Evolutionary conservation across 2,329 filamentous ascomycete genomes (phyloP), one percentile per base, ranked within the genome.

Genomic region (Botrytis hyacinthi): DNA sequence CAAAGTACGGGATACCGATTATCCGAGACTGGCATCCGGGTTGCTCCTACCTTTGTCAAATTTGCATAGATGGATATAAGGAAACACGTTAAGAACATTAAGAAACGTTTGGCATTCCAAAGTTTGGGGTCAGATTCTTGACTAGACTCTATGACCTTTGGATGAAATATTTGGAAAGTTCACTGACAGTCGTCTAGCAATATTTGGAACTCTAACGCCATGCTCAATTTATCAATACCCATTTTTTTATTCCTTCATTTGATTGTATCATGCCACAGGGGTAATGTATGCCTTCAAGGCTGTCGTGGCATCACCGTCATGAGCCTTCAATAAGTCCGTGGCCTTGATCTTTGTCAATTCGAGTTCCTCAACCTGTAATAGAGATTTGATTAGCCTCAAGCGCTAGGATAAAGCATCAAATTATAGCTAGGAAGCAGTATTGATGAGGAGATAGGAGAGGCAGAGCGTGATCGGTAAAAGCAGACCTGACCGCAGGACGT

Each of bases 291-390:
- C 88, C 74, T 83, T 86, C 85, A 95, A 87, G 1, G 92, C 92
- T 81, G 88, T 86, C 57, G 91, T 85, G 2, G 87, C 88, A 79
- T 93, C 87, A 4, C 92, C 93, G 68, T 94, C 91, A 78, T 94
- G 86, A 8, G 87, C 85, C 81, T 90, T 91, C 8, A 96, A 85
- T 69, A 95, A 82, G 75, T 95, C 93, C 2, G 91, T 94, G 2
- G 92, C 93, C 81, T 91, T 93, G 3, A 84, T 78, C 82, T 93
- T 94, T 1, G 88, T 83, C 51, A 95, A 80, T 75, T 95, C 92
- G 46, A 95, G 86, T 81, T 95, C 87, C 66, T 92, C 89, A 20
- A 92, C 85, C 90, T 91, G 61, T 40, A n/a, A 62, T 54, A 20
- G n/a, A 35, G 60, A 66, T 35, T 20, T 37, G 35, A 75, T 79